Evolutionary conservation across 345 rosid species (phyloP), one percentile per base, ranked within the genome.

Genomic region (Schrenkiella parvula): DNA sequence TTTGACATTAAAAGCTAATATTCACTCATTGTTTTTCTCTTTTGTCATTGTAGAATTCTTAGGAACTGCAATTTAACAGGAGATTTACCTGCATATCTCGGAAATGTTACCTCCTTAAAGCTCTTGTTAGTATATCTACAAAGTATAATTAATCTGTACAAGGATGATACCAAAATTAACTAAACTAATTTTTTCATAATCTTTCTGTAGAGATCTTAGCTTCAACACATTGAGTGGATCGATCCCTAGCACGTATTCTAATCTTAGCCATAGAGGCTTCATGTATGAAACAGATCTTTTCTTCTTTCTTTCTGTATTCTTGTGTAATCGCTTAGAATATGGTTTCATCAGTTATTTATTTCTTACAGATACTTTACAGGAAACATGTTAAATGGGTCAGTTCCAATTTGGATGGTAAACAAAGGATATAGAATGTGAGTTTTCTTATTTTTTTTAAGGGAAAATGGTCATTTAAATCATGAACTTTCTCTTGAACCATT

Each of bases 41-140:
- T 51, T 25, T 50, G 12, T 21, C 50, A 11, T 48, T 73, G 35
- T 75, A 87, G 89, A 70, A 76, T 87, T 31, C 64, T 87, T 57
- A 81, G 88, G 75, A 81, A 78, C 70, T 84, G 91, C 80, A 85
- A 85, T 73, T 48, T 85, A 35, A 64, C 26, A 22, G 86, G 86
- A 44, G 5, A 21, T 9, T 47, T 85, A 22, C 92, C 84, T 5
- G 72, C 6, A 0, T 85, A 75, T 80, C 79, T 87, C 18, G 84
- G 73, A 23, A 12, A 19, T 0, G 42, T 77, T 55, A 54, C 61
- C 4, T 6, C 18, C 1, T 63, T 84, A 53, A 72, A 21, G 31
- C 18, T 48, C 50, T 41, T 87, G 92, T 87, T 26, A 82, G 90
- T 79, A 35, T 38, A 15, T 48, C 1, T 31, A 13, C 23, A 70